Conservation (phyloP, 129 eudicot species). For the Lactuca saligna region DNA sequence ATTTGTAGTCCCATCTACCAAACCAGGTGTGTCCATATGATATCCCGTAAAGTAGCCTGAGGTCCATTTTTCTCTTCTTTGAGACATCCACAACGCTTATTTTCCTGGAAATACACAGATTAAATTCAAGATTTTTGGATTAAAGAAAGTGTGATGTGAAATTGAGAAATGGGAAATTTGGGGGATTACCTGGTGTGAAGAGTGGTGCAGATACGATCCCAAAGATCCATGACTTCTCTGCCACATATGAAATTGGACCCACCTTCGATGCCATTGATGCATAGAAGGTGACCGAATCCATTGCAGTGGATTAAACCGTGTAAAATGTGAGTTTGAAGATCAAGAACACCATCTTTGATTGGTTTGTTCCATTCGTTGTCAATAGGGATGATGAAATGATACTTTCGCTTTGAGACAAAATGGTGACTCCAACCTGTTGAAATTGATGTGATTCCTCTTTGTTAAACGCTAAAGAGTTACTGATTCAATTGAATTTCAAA, state of each 20-base stretch:
- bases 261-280: conserved; percentile 85
- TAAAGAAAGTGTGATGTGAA: neutral
- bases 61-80: conserved; percentile 68
- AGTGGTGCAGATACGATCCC: conserved; percentile 87
- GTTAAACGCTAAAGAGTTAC: neutral
- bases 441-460: conserved; percentile 2
- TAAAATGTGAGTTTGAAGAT: conserved; percentile 74
- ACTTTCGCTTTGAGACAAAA: conserved; percentile 73
- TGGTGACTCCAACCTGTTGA: conserved; percentile 89
- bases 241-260: conserved; percentile 72
- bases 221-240: conserved; percentile 84
- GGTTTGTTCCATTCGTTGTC: conserved; percentile 77
- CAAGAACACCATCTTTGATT: conserved; percentile 47
- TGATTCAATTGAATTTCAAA: neutral
- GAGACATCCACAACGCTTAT: conserved; percentile 72
- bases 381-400: conserved; percentile 79
- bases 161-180: neutral
- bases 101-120: conserved; percentile 48
- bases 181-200: conserved; percentile 60
- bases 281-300: conserved; percentile 84
- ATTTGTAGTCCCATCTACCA: conserved; percentile 72
- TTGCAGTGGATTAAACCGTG: conserved; percentile 89
- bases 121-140: conserved; percentile 5
- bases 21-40: conserved; percentile 75
- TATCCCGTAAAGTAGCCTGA: conserved; percentile 71